Percentiles rank a stretch among this genome's conserved stretches.
Evolutionary conservation across 345 rosid genomes (phyloP).

Genomic region (Zanthoxylum bungeanum): DNA sequence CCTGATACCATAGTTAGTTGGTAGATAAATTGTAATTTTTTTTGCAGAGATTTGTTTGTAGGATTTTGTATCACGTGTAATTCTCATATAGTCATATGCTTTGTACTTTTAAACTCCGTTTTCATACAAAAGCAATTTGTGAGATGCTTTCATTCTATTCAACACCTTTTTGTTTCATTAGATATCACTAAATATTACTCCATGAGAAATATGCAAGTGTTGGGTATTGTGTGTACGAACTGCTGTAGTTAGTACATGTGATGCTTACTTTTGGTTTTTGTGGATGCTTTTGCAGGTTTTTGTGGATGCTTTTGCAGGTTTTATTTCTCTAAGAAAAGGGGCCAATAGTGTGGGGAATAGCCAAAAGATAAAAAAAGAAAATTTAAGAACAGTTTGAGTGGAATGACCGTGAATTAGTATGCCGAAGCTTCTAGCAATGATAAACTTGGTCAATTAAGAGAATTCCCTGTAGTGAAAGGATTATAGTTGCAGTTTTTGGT

Average conservation of each 20-base stretch:
- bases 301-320: slow-evolving; percentile 11
- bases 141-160: not conserved
- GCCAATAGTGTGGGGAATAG: not conserved
- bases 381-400: not conserved
- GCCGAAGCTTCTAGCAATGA: not conserved
- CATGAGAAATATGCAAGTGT: not conserved
- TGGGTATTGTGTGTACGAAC: not conserved
- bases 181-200: not conserved
- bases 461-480: not conserved
- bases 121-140: not conserved
- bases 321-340: not conserved
- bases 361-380: not conserved
- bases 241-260: not conserved
- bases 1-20: not conserved
- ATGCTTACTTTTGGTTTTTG: not conserved
- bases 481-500: not conserved
- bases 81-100: too few relatives aligned
- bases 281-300: too few relatives aligned
- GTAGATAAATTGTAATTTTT: not conserved
- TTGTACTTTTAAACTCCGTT: not conserved
- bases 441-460: not conserved
- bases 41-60: not conserved
- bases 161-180: not conserved
- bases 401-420: not conserved
- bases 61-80: not conserved